A percentile compares a stretch with the other conserved stretches of the same genome.
Conservation (phyloP, 1,139 yeast species). For the Taphrina wiesneri region DNA sequence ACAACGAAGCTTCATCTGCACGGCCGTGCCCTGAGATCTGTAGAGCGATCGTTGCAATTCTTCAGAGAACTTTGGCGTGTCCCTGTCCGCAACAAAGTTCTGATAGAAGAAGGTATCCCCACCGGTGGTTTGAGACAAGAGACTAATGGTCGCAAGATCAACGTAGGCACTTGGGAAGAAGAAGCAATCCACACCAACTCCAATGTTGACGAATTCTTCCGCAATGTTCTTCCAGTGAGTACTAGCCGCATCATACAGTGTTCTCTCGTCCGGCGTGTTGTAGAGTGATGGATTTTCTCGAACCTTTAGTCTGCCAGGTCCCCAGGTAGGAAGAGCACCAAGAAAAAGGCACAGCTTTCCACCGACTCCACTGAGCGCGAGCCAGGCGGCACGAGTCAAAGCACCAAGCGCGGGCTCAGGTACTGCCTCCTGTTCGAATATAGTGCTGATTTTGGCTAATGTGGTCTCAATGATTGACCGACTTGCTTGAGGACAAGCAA, state of each 20-base stretch:
- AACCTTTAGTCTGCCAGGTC: conserved; percentile 72
- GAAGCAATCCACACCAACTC: conserved; percentile 76
- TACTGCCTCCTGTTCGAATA: conserved; percentile 50
- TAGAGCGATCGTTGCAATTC: conserved; percentile 52
- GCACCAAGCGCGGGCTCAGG: conserved; percentile 80
- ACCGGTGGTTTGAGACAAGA: conserved; percentile 68
- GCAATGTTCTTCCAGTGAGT: conserved; percentile 65
- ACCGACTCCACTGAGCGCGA: conserved; percentile 62
- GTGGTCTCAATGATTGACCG: conserved; percentile 66
- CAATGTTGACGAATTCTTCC: conserved; percentile 57
- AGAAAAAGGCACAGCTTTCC: conserved; percentile 76
- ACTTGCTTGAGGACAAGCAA: conserved; percentile 74
- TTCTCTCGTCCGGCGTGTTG: conserved; percentile 58
- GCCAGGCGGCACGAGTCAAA: conserved; percentile 68
- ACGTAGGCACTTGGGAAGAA: conserved; percentile 66
- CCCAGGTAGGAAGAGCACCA: conserved; percentile 74
- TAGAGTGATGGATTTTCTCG: conserved; percentile 50
- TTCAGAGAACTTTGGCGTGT: conserved; percentile 65
- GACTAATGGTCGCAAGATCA: conserved; percentile 73
- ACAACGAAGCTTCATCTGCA: conserved; percentile 79
- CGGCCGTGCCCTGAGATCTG: conserved; percentile 67
- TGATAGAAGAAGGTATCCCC: conserved; percentile 70
- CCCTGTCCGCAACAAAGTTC: conserved; percentile 67
- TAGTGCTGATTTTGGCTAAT: conserved; percentile 60
- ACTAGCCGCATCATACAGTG: conserved; percentile 59